Evolutionary conservation across 176 grass and related monocot genomes (phyloP).

Genomic region (Triticum monococcum): DNA sequence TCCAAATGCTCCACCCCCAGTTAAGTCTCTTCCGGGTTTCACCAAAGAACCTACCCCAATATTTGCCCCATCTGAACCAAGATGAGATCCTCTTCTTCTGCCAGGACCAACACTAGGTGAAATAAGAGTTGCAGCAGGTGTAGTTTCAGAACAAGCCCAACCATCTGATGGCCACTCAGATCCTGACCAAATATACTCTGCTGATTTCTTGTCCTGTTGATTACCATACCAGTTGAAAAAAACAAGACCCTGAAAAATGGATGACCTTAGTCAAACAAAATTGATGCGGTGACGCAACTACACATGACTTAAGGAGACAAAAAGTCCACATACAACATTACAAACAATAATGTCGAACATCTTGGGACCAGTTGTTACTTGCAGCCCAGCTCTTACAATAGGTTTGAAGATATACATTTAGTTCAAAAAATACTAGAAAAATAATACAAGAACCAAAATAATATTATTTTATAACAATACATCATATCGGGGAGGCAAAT

Average conservation of each 20-base stretch:
- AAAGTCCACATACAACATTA: not conserved
- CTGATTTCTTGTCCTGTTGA: constrained; percentile 38
- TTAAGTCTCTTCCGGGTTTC: constrained; percentile 83
- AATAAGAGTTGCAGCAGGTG: constrained; percentile 66
- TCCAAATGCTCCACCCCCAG: constrained; percentile 92
- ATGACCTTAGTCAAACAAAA: not conserved
- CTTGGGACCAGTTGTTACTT: constrained; percentile 12
- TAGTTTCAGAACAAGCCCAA: constrained; percentile 83
- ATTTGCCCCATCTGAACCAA: constrained; percentile 58
- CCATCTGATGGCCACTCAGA: constrained; percentile 92
- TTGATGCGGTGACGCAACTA: not conserved
- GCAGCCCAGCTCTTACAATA: constrained; percentile 5
- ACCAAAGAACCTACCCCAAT: constrained; percentile 59
- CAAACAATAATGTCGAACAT: not conserved
- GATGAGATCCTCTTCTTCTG: constrained; percentile 55
- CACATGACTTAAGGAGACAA: constrained; percentile 26
- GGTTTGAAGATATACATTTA: constrained; percentile 14
- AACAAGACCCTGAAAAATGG: constrained; percentile 69
- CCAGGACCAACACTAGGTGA: constrained; percentile 66
- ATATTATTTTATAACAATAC: not conserved
- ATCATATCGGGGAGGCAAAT: not conserved
- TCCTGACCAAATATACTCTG: constrained; percentile 82
- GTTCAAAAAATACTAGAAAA: not conserved
- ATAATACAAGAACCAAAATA: not conserved
- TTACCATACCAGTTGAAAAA: constrained; percentile 78